These are phyloP conservation scores for Suhomyces kilbournensis DNA, from an alignment of 805 yeast genomes.

Conservation along the genomic window DNA sequence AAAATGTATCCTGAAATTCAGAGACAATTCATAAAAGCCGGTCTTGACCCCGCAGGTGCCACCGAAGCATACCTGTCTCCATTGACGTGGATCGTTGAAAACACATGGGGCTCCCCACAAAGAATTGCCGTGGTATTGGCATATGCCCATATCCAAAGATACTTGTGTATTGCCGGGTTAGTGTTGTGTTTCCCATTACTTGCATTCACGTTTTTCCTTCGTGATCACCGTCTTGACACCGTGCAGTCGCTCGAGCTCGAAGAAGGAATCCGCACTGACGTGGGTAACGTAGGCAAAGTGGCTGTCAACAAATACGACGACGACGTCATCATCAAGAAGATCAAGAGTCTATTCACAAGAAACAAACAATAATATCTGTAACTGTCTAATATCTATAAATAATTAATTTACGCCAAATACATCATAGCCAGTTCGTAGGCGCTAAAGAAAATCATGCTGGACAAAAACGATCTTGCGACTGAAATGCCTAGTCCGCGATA, in stretches of 20 bases:
- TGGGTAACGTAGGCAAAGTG: constrained; percentile 13
- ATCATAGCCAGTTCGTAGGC: constrained; percentile 67
- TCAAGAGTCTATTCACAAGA: constrained; percentile 12
- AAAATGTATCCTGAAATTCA: constrained; percentile 45
- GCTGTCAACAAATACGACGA: constrained; percentile 25
- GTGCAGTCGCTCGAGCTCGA: constrained; percentile 29
- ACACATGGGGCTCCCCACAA: constrained; percentile 63
- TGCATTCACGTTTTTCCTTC: constrained; percentile 44
- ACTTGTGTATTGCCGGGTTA: constrained; percentile 54
- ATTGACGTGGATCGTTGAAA: constrained; percentile 41
- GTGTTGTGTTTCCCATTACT: constrained; percentile 55
- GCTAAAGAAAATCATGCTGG: constrained; percentile 74
- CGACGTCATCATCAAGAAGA: constrained; percentile 13
- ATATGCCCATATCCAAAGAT: constrained; percentile 57
- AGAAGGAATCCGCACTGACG: constrained; percentile 10
- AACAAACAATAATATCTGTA: neutral
- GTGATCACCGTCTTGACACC: constrained; percentile 47
- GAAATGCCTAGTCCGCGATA: constrained; percentile 81
- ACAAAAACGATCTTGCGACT: constrained; percentile 63
- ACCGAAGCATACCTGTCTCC: constrained; percentile 52
- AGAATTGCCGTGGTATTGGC: constrained; percentile 56
- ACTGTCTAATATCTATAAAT: neutral
- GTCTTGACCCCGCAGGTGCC: constrained; percentile 38
- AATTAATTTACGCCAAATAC: constrained; percentile 26
- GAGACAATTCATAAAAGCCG: constrained; percentile 24